A percentile compares a stretch with the other conserved stretches of the same genome.
Conservation (phyloP, 306 rosid genomes). For the Begonia masoniana region DNA sequence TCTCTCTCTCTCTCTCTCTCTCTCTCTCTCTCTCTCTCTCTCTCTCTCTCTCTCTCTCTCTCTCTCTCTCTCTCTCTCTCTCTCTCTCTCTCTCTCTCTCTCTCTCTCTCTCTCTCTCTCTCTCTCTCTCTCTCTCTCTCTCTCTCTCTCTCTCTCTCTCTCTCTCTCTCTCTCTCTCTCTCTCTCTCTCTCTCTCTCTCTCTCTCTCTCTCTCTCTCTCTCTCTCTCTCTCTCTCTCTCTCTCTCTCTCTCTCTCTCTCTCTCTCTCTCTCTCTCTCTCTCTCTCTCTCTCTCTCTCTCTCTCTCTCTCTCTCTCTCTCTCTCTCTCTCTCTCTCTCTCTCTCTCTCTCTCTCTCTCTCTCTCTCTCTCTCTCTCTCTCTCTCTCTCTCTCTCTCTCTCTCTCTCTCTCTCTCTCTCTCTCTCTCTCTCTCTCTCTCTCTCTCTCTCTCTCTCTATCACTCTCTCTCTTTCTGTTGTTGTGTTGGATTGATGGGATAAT, state of each 20-base stretch:
- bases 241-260: slow-evolving; percentile 10
- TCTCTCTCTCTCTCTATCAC: slow-evolving; percentile 4
- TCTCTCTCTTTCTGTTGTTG: neutral
- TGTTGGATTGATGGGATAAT: neutral
- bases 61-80: neutral
- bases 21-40: neutral
- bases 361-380: slow-evolving; percentile 10
- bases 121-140: neutral
- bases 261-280: slow-evolving; percentile 10
- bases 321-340: slow-evolving; percentile 10
- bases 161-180: neutral
- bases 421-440: slow-evolving; percentile 10
- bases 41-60: neutral
- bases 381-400: slow-evolving; percentile 10
- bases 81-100: neutral
- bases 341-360: slow-evolving; percentile 10
- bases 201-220: slow-evolving; percentile 10
- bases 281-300: slow-evolving; percentile 10
- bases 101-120: neutral
- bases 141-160: neutral
- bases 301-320: slow-evolving; percentile 10
- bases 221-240: slow-evolving; percentile 10
- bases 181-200: slow-evolving; percentile 5
- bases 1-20: neutral
- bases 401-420: slow-evolving; percentile 10